Evolutionary conservation across 495 filamentous ascomycete genomes (phyloP).

Genomic region (Niebla homalea): DNA sequence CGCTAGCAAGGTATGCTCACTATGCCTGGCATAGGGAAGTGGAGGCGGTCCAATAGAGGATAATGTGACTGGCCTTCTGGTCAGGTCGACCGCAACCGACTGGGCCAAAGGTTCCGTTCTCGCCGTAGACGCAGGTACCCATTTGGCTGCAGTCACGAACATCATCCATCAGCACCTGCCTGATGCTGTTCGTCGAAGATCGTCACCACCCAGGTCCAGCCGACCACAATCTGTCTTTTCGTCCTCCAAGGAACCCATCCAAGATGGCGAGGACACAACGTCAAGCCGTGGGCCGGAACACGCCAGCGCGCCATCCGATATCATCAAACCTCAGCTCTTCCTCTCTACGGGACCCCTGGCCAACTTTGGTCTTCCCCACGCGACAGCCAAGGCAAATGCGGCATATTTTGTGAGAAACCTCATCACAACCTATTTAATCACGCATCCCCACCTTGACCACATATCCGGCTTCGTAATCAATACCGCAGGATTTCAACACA

Average conservation of each 20-base stretch:
- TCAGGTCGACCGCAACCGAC: slow-evolving; percentile 61
- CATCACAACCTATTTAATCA: slow-evolving; percentile 79
- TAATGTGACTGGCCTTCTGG: slow-evolving; percentile 76
- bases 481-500: slow-evolving; percentile 66
- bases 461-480: slow-evolving; percentile 85
- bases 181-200: slow-evolving; percentile 6
- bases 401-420: slow-evolving; percentile 61
- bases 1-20: slow-evolving; percentile 12
- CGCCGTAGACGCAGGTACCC: slow-evolving; percentile 85
- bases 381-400: slow-evolving; percentile 60
- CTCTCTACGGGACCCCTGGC: slow-evolving; percentile 50
- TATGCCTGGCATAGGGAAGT: slow-evolving; percentile 48
- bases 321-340: slow-evolving; percentile 7
- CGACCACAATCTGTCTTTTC: slow-evolving; percentile 6
- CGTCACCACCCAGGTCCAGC: background rate
- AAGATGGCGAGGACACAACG: background rate
- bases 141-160: slow-evolving; percentile 67
- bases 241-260: background rate
- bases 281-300: background rate
- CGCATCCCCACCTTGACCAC: slow-evolving; percentile 90
- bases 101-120: slow-evolving; percentile 73
- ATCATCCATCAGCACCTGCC: slow-evolving; percentile 47
- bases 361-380: slow-evolving; percentile 51
- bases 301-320: slow-evolving; percentile 9
- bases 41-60: slow-evolving; percentile 85